A percentile compares a stretch with the other conserved stretches of the same genome.
Evolutionary conservation across 2,329 filamentous ascomycete species (phyloP).

Genomic region (Rhytidhysteron rufulum): DNA sequence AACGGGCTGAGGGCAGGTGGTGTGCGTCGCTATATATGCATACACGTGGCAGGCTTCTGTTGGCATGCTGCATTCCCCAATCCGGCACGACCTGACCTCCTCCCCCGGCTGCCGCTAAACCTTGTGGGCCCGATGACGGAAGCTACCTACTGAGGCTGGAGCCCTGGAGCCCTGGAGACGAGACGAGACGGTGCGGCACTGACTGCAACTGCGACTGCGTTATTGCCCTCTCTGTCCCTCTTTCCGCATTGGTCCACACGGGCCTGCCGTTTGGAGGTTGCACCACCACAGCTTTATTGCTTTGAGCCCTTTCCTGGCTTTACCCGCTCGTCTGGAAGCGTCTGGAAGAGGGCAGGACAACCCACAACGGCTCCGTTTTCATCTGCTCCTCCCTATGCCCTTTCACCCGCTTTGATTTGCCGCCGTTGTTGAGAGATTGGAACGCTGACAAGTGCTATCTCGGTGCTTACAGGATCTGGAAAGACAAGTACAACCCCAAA

Average conservation of each 20-base stretch:
- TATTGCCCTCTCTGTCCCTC: background rate
- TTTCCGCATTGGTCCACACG: too few relatives aligned
- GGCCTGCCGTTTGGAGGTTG: too few relatives aligned
- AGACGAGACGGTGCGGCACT: background rate
- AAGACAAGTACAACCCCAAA: slow-evolving; percentile 79
- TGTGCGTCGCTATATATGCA: slow-evolving; percentile 18
- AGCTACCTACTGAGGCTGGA: background rate
- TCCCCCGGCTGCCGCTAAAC: background rate
- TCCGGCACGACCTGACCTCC: background rate
- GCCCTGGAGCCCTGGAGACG: background rate
- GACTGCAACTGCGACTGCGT: background rate
- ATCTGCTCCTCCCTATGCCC: background rate
- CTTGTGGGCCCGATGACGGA: background rate
- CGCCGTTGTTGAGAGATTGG: background rate
- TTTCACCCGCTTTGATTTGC: background rate
- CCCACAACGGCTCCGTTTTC: background rate
- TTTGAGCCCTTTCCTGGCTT: too few relatives aligned
- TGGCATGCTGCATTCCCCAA: slow-evolving; percentile 15
- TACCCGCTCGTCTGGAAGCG: too few relatives aligned
- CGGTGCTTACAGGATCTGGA: slow-evolving; percentile 75
- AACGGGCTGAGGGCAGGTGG: too few relatives aligned
- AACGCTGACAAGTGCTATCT: slow-evolving; percentile 3
- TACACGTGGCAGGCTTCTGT: slow-evolving; percentile 35
- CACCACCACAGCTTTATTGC: too few relatives aligned
- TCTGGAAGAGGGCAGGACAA: too few relatives aligned